Percentiles rank a stretch among this genome's conserved stretches.
These are phyloP conservation scores for Beauveria varroae DNA, from an alignment of 2,329 filamentous ascomycete genomes.

Conservation along the genomic window DNA sequence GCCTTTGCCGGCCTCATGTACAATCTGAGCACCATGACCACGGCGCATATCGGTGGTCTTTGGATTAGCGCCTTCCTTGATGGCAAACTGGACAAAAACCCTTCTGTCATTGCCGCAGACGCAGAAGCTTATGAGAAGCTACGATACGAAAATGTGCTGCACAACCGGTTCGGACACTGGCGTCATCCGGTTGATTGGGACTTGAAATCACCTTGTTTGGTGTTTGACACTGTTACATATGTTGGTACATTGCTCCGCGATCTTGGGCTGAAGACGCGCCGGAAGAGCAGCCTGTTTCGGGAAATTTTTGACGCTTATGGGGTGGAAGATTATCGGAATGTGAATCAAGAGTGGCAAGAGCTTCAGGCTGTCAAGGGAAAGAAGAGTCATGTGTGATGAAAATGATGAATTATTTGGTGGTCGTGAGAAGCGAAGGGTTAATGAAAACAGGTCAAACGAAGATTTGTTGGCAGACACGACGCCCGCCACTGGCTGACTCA, in stretches of 20 bases:
- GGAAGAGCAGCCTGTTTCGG: constrained; percentile 42
- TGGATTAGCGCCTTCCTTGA: constrained; percentile 58
- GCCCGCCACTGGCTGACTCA: no score
- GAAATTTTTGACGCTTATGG: constrained; percentile 48
- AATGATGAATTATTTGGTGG: not conserved
- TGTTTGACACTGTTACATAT: constrained; percentile 68
- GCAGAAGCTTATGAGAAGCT: constrained; percentile 30
- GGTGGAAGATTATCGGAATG: constrained; percentile 41
- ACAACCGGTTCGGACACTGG: constrained; percentile 61
- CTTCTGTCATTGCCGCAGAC: constrained; percentile 5
- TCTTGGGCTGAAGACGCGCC: constrained; percentile 47
- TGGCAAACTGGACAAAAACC: constrained; percentile 14
- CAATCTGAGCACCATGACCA: constrained; percentile 32
- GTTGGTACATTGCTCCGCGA: constrained; percentile 59
- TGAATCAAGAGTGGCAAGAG: constrained; percentile 5
- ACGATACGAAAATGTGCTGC: constrained; percentile 50
- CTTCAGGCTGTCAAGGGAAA: not conserved
- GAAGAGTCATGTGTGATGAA: not conserved
- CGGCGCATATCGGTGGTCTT: constrained; percentile 40
- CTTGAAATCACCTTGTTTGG: constrained; percentile 55
- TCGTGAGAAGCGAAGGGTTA: not conserved
- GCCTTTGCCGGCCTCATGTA: constrained; percentile 36
- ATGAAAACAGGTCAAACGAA: no score
- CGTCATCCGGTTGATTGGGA: constrained; percentile 63
- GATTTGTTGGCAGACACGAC: no score